Percentiles rank a stretch among this genome's conserved stretches.
Evolutionary conservation across 345 rosid genomes (phyloP).

Genomic region (Sonneratia alba): DNA sequence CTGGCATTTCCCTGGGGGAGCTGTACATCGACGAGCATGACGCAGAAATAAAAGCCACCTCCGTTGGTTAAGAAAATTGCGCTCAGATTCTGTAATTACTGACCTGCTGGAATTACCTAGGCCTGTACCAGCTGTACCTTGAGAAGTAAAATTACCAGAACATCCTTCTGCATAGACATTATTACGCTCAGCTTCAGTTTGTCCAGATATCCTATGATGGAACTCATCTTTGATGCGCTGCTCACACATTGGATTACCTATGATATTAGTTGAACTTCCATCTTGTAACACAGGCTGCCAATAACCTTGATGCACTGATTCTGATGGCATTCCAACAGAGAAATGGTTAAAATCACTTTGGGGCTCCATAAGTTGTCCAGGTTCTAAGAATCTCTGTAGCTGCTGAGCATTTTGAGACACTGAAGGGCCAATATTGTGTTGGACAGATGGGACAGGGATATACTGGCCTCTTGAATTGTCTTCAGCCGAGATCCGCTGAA

Average conservation of each 20-base stretch:
- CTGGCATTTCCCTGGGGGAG: slow-evolving; percentile 77
- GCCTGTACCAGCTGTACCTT: slow-evolving; percentile 37
- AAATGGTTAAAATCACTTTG: slow-evolving; percentile 36
- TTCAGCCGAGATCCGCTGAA: slow-evolving; percentile 52
- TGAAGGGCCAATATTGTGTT: slow-evolving; percentile 35
- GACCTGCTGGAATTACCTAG: slow-evolving; percentile 33
- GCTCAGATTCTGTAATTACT: slow-evolving; percentile 46
- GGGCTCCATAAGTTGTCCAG: slow-evolving; percentile 47
- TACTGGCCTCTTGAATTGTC: slow-evolving; percentile 37
- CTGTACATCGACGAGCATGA: slow-evolving; percentile 76
- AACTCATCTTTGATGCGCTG: slow-evolving; percentile 74
- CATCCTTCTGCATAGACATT: slow-evolving; percentile 54
- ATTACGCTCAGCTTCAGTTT: slow-evolving; percentile 74
- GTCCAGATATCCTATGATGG: slow-evolving; percentile 52
- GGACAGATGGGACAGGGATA: slow-evolving; percentile 30
- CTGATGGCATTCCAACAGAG: slow-evolving; percentile 41
- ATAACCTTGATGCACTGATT: slow-evolving; percentile 44
- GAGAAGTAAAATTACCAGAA: slow-evolving; percentile 35
- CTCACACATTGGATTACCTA: slow-evolving; percentile 43
- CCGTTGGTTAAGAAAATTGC: slow-evolving; percentile 58
- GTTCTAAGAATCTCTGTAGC: slow-evolving; percentile 49
- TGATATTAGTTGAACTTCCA: slow-evolving; percentile 21
- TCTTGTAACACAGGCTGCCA: slow-evolving; percentile 59
- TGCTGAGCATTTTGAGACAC: slow-evolving; percentile 45
- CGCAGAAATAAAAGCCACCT: slow-evolving; percentile 83